A percentile compares a stretch with the other conserved stretches of the same genome.
Evolutionary conservation across 2,329 filamentous ascomycete genomes (phyloP).

Genomic region (Pleurostoma richardsiae): DNA sequence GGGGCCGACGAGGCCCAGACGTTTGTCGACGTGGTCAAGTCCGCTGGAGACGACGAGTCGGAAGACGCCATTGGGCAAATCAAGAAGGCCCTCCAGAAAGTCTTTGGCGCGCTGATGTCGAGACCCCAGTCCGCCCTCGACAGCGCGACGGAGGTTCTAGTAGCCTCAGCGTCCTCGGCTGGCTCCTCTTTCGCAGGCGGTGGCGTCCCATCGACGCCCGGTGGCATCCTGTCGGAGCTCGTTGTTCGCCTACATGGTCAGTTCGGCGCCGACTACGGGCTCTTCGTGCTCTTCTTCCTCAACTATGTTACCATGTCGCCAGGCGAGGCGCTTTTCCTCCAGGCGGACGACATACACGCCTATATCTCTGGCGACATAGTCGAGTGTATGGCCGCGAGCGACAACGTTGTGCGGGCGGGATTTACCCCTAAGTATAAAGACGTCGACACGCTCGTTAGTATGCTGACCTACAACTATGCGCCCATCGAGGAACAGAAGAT

Average conservation of each 20-base stretch:
- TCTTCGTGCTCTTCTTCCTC: slow-evolving; percentile 95
- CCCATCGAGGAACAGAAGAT: slow-evolving; percentile 96
- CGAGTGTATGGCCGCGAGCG: slow-evolving; percentile 98
- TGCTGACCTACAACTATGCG: slow-evolving; percentile 93
- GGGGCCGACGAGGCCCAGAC: slow-evolving; percentile 56
- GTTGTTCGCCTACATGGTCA: slow-evolving; percentile 73
- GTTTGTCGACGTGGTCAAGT: slow-evolving; percentile 48
- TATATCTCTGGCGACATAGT: slow-evolving; percentile 93
- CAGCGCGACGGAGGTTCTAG: slow-evolving; percentile 61
- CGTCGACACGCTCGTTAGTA: slow-evolving; percentile 77
- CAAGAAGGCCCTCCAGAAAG: slow-evolving; percentile 70
- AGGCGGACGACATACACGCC: slow-evolving; percentile 95
- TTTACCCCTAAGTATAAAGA: slow-evolving; percentile 99
- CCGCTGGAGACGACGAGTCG: slow-evolving; percentile 28
- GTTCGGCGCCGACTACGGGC: slow-evolving; percentile 84
- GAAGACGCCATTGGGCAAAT: slow-evolving; percentile 45
- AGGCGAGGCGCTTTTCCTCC: slow-evolving; percentile 93
- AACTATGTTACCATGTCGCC: slow-evolving; percentile 87
- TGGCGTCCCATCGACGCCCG: slow-evolving; percentile 62
- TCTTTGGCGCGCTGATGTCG: slow-evolving; percentile 79
- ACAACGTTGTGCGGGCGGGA: slow-evolving; percentile 95
- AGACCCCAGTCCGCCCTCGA: slow-evolving; percentile 62
- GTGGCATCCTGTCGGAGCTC: slow-evolving; percentile 69
- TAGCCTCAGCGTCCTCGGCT: slow-evolving; percentile 64
- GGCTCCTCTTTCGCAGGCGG: slow-evolving; percentile 69